A percentile compares a stretch with the other conserved stretches of the same genome.
phyloP scores from a whole-genome alignment of 2,329 filamentous ascomycete species.

The Pyrenophora tritici-repentis region DNA sequence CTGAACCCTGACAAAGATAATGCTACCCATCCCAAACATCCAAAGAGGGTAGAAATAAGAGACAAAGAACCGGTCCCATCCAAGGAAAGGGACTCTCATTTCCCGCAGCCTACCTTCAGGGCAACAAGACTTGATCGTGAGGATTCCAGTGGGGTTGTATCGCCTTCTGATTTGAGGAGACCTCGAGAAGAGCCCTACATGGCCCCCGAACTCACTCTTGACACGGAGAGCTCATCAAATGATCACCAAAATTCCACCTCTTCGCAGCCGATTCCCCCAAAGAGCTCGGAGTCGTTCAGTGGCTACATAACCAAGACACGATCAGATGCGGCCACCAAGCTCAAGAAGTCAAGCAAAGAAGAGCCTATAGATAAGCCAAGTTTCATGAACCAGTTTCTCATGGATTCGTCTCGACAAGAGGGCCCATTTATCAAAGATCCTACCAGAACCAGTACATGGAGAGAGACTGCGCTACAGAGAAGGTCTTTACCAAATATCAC shows the following conservation, averaged over 20 bases:
- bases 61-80: background rate
- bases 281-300: constrained; percentile 1
- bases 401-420: constrained; percentile 8
- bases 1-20: background rate
- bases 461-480: constrained; percentile 31
- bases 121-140: constrained; percentile 22
- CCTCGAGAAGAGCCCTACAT: constrained; percentile 25
- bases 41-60: constrained; percentile 20
- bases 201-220: background rate
- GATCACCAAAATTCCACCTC: background rate
- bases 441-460: constrained; percentile 23
- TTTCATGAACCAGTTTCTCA: constrained; percentile 35
- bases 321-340: background rate
- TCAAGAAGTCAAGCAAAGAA: constrained; percentile 6
- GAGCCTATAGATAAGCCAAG: constrained; percentile 18
- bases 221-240: background rate
- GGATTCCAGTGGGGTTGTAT: constrained; percentile 28
- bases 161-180: constrained; percentile 41
- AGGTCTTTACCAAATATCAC: background rate
- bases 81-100: constrained; percentile 9
- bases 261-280: constrained; percentile 4
- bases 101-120: constrained; percentile 23
- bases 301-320: background rate
- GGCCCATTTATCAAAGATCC: background rate
- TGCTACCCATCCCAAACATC: constrained; percentile 7